Evolutionary conservation across 2,329 filamentous ascomycete species (phyloP).

Genomic region (Didymella pomorum): DNA sequence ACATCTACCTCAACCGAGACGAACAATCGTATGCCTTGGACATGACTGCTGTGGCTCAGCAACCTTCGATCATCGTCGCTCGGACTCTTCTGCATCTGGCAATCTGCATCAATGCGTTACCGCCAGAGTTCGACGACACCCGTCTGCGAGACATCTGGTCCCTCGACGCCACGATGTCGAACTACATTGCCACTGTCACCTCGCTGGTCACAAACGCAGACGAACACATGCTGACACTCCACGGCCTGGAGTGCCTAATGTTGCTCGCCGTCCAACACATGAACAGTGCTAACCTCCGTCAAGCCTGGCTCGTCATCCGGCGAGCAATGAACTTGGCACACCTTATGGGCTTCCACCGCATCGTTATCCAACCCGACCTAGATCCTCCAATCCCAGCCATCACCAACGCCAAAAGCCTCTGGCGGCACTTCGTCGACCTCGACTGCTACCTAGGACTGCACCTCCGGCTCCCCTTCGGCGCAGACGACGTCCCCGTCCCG

Average conservation of each 20-base stretch:
- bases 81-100: conserved; percentile 48
- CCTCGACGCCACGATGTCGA: conserved; percentile 44
- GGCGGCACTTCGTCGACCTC: conserved; percentile 42
- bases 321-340: conserved; percentile 47
- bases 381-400: conserved; percentile 37
- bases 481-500: conserved; percentile 42
- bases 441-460: conserved; percentile 47
- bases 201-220: conserved; percentile 44
- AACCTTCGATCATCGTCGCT: conserved; percentile 43
- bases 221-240: conserved; percentile 46
- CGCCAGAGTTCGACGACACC: conserved; percentile 41
- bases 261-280: conserved; percentile 44
- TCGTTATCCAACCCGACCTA: conserved; percentile 33
- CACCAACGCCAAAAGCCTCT: conserved; percentile 39
- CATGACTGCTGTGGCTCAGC: conserved; percentile 41
- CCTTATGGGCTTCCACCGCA: conserved; percentile 50
- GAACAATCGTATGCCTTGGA: conserved; percentile 44
- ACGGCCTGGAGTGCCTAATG: conserved; percentile 46
- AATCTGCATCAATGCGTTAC: conserved; percentile 45
- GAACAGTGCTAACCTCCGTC: conserved; percentile 42
- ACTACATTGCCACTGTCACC: conserved; percentile 44
- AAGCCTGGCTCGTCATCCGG: conserved; percentile 46
- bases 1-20: conserved; percentile 45
- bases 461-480: conserved; percentile 46
- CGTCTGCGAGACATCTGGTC: conserved; percentile 43